A percentile compares a stretch with the other conserved stretches of the same genome.
Evolutionary conservation across 139 green algal genomes (phyloP).

Genomic region (Coelastrella sp.): DNA sequence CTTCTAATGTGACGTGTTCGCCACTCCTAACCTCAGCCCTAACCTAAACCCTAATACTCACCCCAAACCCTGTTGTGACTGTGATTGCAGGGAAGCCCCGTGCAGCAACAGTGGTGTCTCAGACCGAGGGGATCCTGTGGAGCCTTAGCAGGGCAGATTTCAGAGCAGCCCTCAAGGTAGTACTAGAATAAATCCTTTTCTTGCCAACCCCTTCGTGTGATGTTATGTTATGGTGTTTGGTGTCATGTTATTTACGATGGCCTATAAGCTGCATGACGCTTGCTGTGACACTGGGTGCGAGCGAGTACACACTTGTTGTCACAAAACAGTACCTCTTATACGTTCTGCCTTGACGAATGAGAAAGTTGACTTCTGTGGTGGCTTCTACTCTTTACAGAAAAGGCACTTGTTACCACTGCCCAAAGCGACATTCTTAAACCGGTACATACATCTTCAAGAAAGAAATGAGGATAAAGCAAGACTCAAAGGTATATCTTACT

Average conservation of each 20-base stretch:
- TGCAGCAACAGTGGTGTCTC: conserved; percentile 73
- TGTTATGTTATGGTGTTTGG: background rate
- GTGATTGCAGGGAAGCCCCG: conserved; percentile 58
- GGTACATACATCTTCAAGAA: too few species aligned
- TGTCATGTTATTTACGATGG: background rate
- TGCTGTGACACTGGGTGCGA: background rate
- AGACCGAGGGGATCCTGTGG: conserved; percentile 74
- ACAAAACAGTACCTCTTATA: too few species aligned
- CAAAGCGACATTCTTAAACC: background rate
- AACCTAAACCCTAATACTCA: background rate
- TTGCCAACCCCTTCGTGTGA: too few species aligned
- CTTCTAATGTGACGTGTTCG: too few species aligned
- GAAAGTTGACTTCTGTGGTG: too few species aligned
- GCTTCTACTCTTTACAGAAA: too few species aligned
- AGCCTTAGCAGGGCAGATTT: conserved; percentile 67
- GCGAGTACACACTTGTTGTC: too few species aligned
- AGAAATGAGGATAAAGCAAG: too few species aligned
- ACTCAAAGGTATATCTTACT: too few species aligned
- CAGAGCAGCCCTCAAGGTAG: conserved; percentile 46
- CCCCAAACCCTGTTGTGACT: background rate
- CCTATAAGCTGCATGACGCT: background rate
- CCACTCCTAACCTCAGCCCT: background rate
- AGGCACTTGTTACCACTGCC: background rate
- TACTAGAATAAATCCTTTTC: too few species aligned
- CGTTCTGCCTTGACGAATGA: too few species aligned